Percentiles rank a stretch among this genome's conserved stretches.
Evolutionary conservation across 2,329 filamentous ascomycete species (phyloP).

Genomic region (Colletotrichum sp.): DNA sequence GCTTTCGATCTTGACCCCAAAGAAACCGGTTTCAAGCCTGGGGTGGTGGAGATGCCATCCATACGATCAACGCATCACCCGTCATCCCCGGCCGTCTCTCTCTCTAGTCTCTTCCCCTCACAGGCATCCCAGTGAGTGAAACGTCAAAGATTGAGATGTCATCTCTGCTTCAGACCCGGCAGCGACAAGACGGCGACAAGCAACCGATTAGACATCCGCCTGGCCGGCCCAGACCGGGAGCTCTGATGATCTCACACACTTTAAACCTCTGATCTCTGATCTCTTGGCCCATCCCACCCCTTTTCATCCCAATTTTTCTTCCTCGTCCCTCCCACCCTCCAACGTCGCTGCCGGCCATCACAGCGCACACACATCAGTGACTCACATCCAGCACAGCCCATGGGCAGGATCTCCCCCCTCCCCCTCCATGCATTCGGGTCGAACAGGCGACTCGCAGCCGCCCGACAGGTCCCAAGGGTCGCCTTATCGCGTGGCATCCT

Average conservation of each 20-base stretch:
- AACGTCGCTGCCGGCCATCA: not conserved
- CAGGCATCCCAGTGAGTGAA: not conserved
- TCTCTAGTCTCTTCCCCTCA: not conserved
- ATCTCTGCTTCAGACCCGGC: not conserved
- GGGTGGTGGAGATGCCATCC: not conserved
- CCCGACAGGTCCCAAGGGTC: not conserved
- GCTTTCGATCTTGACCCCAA: not conserved
- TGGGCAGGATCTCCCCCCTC: not conserved
- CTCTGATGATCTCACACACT: not conserved
- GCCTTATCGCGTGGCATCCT: constrained; percentile 21
- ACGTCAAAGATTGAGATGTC: not conserved
- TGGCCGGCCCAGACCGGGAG: not conserved
- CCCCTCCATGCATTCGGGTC: constrained; percentile 11
- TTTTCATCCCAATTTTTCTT: not conserved
- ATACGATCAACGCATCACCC: constrained; percentile 6
- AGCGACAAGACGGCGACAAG: not conserved
- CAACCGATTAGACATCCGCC: not conserved
- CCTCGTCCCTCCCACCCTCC: not conserved
- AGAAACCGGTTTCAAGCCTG: constrained; percentile 9
- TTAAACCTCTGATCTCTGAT: not conserved
- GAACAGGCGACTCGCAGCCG: constrained; percentile 9
- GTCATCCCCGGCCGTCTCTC: not conserved
- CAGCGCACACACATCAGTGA: not conserved
- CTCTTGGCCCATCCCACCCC: not conserved
- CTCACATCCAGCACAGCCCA: constrained; percentile 19